Evolutionary conservation across 352 stramenopile species (phyloP), one percentile per base, ranked within the genome.

Genomic region (Paralagenidium karlingii): DNA sequence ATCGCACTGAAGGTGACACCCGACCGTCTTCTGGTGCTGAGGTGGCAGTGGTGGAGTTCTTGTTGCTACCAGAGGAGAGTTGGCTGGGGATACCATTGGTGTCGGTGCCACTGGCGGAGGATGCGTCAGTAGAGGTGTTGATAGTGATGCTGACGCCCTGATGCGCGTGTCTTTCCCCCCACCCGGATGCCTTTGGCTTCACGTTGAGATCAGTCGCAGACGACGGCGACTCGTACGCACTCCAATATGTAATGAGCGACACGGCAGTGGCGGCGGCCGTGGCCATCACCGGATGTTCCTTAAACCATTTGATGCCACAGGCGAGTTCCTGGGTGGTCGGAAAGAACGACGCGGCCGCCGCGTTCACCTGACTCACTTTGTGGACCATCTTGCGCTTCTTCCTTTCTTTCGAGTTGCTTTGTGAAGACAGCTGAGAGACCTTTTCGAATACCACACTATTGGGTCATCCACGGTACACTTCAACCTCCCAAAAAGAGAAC

Each of bases 271-370:
- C 78, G 13, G 78, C 78, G 1, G 71, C 78, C 1, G 75, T 70
- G 19, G 73, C 75, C 19, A 87, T 61, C 33, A 91, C 68, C 20
- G 78, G 78, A 47, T 91, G 78, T 42, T 91, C 75, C 40, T 79
- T 80, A 45, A 87, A 82, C 78, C 78, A 91, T 50, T 87, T 74
- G 24, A 91, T 47, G 7, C 78, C 75, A 30, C 67, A 80, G 1
- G 70, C 84, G 34, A 91, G 64, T 55, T 91, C 78, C 48, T 87
- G 82, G 49, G 70, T 66, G 5, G 75, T 87, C 26, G 75, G 71
- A 53, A 95, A 85, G 73, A 96, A 78, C 38, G 74, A 84, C 27
- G 68, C 55, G 22, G 58, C 54, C 18, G 54, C 49, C 3, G 54
- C 47, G 32, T 61, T 36, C n/a, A n/a, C n/a, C n/a, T n/a, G n/a